Evolutionary conservation across 352 stramenopile genomes (phyloP).

Genomic region (Globisporangium cederbergense): DNA sequence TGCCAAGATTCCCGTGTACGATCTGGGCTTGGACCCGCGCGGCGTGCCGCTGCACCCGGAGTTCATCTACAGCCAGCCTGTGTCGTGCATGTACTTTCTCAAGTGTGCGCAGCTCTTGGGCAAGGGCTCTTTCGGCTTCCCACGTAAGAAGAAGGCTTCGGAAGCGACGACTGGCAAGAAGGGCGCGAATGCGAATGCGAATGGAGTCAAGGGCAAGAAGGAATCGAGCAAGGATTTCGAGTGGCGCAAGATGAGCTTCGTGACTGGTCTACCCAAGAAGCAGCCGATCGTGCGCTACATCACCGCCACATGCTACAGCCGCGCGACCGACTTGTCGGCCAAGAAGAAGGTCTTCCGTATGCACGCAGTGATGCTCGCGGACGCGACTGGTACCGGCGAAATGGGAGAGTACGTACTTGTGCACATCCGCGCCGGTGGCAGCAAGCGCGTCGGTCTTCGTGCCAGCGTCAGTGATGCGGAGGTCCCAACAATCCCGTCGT

Average conservation of each 20-base stretch:
- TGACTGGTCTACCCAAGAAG: slow-evolving; percentile 75
- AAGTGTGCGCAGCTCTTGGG: slow-evolving; percentile 54
- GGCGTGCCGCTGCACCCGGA: slow-evolving; percentile 66
- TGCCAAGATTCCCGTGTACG: slow-evolving; percentile 55
- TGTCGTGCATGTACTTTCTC: slow-evolving; percentile 78
- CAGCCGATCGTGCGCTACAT: slow-evolving; percentile 72
- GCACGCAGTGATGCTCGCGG: slow-evolving; percentile 74
- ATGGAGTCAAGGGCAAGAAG: slow-evolving; percentile 27
- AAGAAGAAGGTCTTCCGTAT: slow-evolving; percentile 82
- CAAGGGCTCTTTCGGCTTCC: slow-evolving; percentile 71
- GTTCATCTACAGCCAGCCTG: slow-evolving; percentile 74
- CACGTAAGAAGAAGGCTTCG: slow-evolving; percentile 51
- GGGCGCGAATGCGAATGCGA: slow-evolving; percentile 21
- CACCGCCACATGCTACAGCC: slow-evolving; percentile 72
- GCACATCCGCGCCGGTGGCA: slow-evolving; percentile 66
- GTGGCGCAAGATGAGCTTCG: slow-evolving; percentile 83
- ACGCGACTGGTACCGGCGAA: slow-evolving; percentile 39
- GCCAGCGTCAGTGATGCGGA: slow-evolving; percentile 26
- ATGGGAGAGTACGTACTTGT: slow-evolving; percentile 62
- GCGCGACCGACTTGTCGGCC: slow-evolving; percentile 40
- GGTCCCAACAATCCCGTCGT: slow-evolving; percentile 7
- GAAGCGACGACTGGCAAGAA: slow-evolving; percentile 19
- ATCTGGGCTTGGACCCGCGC: slow-evolving; percentile 67
- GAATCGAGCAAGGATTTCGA: slow-evolving; percentile 71
- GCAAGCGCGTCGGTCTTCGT: slow-evolving; percentile 65